phyloP scores from a whole-genome alignment of 2,329 filamentous ascomycete species.

The Bertia moriformis region DNA sequence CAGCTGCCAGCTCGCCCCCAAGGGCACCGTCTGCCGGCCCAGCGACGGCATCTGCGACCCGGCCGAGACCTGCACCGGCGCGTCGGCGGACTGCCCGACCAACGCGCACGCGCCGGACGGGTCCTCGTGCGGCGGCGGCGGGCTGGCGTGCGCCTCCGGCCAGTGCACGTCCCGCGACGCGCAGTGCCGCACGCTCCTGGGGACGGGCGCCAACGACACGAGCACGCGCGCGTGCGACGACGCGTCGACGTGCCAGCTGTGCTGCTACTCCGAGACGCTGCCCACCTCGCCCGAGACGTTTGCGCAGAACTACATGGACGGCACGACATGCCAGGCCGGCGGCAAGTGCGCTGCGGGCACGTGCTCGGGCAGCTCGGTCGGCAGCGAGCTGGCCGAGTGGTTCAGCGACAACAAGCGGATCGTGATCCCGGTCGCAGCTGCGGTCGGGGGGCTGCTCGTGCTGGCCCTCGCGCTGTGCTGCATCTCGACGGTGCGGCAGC shows the following conservation, averaged over 20 bases:
- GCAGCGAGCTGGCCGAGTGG: conserved; percentile 61
- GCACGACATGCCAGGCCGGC: conserved; percentile 68
- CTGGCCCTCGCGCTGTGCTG: conserved; percentile 57
- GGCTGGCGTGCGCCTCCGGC: conserved; percentile 70
- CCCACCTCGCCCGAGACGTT: conserved; percentile 55
- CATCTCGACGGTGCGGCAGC: conserved; percentile 35
- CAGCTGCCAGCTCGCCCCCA: conserved; percentile 50
- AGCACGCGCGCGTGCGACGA: conserved; percentile 67
- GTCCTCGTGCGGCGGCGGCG: conserved; percentile 53
- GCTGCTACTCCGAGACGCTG: conserved; percentile 60
- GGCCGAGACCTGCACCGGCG: conserved; percentile 67
- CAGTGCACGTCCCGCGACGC: conserved; percentile 86
- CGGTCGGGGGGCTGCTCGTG: conserved; percentile 59
- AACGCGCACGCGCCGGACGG: conserved; percentile 61
- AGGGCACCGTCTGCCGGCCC: conserved; percentile 63
- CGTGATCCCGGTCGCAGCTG: conserved; percentile 64
- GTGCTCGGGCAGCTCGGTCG: conserved; percentile 58
- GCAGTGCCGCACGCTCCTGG: conserved; percentile 78
- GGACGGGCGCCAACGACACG: conserved; percentile 56
- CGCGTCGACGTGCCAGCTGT: conserved; percentile 50
- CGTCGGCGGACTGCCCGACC: conserved; percentile 54
- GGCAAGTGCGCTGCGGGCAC: conserved; percentile 66
- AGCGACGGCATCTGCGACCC: conserved; percentile 76
- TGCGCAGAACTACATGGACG: conserved; percentile 87
- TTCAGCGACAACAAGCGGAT: conserved; percentile 64